Conservation (phyloP, 2,329 filamentous ascomycete genomes). For the Lachnellula arida region DNA sequence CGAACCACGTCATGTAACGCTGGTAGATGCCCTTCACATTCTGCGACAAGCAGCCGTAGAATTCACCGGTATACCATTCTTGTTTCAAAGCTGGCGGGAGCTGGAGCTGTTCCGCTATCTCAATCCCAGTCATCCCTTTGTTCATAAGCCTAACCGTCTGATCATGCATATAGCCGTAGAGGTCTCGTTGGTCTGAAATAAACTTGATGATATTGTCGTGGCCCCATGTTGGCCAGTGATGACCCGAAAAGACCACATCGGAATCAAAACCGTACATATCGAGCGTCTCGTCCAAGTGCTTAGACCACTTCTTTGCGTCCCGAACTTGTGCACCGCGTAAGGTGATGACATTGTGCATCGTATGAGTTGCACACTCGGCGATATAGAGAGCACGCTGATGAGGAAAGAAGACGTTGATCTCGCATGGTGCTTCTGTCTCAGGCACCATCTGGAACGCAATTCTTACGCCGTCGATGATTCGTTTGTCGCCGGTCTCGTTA, state of each 20-base stretch:
- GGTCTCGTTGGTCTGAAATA: constrained; percentile 35
- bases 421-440: constrained; percentile 39
- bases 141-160: constrained; percentile 39
- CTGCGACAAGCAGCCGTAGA: constrained; percentile 36
- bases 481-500: constrained; percentile 30
- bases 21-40: constrained; percentile 39
- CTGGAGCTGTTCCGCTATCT: constrained; percentile 37
- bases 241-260: constrained; percentile 35
- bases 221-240: constrained; percentile 42
- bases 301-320: constrained; percentile 38
- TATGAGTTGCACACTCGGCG: constrained; percentile 37
- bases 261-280: constrained; percentile 31
- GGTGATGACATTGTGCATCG: constrained; percentile 40
- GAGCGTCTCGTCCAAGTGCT: constrained; percentile 36
- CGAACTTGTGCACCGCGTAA: constrained; percentile 39
- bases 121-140: constrained; percentile 32
- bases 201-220: constrained; percentile 21
- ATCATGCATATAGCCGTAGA: constrained; percentile 38
- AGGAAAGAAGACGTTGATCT: constrained; percentile 40
- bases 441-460: constrained; percentile 40
- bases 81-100: constrained; percentile 33
- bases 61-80: constrained; percentile 33
- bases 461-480: constrained; percentile 33
- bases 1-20: constrained; percentile 27
- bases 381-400: constrained; percentile 35